Evolutionary conservation across 192 early-diverging fungal species (phyloP).

Genomic region (Coemansia sp.): DNA sequence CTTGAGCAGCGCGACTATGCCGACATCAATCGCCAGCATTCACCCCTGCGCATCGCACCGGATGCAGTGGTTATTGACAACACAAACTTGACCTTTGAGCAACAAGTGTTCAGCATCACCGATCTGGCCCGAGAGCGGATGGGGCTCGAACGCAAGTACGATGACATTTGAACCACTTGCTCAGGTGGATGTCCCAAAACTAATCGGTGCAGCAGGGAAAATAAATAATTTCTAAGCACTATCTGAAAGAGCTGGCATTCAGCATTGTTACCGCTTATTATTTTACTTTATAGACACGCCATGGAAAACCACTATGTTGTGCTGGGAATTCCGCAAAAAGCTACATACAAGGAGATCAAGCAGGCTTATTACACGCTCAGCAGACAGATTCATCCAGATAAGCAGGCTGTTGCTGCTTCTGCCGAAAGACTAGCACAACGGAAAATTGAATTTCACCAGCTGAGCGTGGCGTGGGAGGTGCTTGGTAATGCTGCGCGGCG

Average conservation of each 20-base stretch:
- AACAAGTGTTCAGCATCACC: slow-evolving; percentile 64
- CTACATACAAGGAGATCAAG: slow-evolving; percentile 34
- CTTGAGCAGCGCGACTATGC: slow-evolving; percentile 62
- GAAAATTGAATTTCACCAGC: slow-evolving; percentile 25
- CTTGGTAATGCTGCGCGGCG: slow-evolving; percentile 24
- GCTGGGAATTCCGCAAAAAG: slow-evolving; percentile 10
- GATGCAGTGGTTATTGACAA: slow-evolving; percentile 75
- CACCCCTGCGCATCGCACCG: slow-evolving; percentile 65
- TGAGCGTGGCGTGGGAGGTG: slow-evolving; percentile 41
- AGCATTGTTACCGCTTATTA: no score
- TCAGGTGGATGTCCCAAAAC: no score
- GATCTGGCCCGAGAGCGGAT: slow-evolving; percentile 52
- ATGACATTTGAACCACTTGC: slow-evolving; percentile 7
- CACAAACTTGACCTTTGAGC: slow-evolving; percentile 60
- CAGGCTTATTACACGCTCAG: slow-evolving; percentile 37
- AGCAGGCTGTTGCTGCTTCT: neutral
- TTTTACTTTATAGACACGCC: neutral
- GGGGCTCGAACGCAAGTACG: slow-evolving; percentile 36
- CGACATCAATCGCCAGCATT: slow-evolving; percentile 61
- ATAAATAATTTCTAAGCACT: no score
- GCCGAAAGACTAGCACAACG: neutral
- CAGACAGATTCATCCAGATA: slow-evolving; percentile 36
- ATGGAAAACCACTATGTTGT: slow-evolving; percentile 24
- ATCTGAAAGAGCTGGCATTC: no score
- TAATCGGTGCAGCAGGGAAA: no score